phyloP scores from a whole-genome alignment of 495 filamentous ascomycete genomes.

The Penicillium robsamsonii region DNA sequence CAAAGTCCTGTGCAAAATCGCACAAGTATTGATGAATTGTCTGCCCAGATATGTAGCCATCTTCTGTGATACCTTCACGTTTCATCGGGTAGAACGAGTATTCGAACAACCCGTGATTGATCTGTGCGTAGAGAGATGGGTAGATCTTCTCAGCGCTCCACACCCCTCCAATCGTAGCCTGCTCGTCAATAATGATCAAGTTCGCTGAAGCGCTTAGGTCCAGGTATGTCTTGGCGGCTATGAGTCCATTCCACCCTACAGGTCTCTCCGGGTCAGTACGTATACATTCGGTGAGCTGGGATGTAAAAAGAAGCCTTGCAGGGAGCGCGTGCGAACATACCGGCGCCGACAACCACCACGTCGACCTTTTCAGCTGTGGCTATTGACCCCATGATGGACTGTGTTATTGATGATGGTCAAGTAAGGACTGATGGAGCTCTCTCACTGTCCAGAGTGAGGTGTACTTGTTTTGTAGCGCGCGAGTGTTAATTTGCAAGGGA shows the following conservation, averaged over 20 bases:
- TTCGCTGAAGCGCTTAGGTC: conserved; percentile 37
- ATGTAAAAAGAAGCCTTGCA: too few relatives aligned
- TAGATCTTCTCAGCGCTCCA: conserved; percentile 57
- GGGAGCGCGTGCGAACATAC: too few relatives aligned
- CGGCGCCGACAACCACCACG: too few relatives aligned
- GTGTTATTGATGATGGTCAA: too few relatives aligned
- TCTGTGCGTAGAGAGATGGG: conserved; percentile 32
- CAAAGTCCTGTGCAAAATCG: conserved; percentile 19
- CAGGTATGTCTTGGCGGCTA: conserved; percentile 56
- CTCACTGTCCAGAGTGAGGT: too few relatives aligned
- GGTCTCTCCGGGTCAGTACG: background rate
- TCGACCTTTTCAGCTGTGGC: too few relatives aligned
- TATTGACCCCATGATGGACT: too few relatives aligned
- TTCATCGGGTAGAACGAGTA: conserved; percentile 24
- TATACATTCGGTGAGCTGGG: too few relatives aligned
- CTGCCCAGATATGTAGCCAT: conserved; percentile 18
- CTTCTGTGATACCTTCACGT: conserved; percentile 7
- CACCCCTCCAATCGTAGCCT: conserved; percentile 53
- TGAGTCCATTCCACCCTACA: conserved; percentile 42
- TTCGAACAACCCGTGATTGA: conserved; percentile 18
- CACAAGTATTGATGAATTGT: conserved; percentile 22
- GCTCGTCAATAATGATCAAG: conserved; percentile 42
- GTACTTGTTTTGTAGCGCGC: too few relatives aligned
- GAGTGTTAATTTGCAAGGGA: too few relatives aligned
- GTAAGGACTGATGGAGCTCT: too few relatives aligned